Percentiles rank a stretch among this genome's conserved stretches.
Evolutionary conservation across 345 rosid genomes (phyloP).

Genomic region (Lumnitzera racemosa): DNA sequence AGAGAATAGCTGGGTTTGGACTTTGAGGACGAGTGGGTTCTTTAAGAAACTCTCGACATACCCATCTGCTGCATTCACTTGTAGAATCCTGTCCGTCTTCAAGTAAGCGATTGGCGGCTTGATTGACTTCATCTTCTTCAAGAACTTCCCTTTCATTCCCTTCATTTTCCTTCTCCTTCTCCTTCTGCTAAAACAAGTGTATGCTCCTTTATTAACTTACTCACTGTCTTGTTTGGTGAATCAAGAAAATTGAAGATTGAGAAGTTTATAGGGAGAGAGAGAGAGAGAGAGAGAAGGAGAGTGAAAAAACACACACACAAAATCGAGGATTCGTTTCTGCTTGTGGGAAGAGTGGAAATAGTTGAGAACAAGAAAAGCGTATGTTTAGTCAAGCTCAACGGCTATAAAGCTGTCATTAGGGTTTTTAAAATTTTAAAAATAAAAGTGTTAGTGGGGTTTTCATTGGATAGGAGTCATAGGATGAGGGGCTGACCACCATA

Average conservation of each 20-base stretch:
- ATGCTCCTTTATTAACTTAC: background rate
- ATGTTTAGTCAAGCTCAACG: constrained; percentile 37
- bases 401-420: constrained; percentile 37
- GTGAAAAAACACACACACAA: background rate
- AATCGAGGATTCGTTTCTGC: background rate
- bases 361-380: background rate
- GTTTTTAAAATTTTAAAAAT: constrained; percentile 18
- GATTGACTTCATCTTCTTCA: constrained; percentile 53
- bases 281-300: background rate
- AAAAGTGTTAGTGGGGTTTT: constrained; percentile 4
- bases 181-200: background rate
- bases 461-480: background rate
- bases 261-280: background rate
- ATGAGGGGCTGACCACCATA: background rate
- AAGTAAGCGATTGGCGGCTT: constrained; percentile 60
- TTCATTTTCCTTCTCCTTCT: constrained; percentile 30
- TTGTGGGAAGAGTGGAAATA: constrained; percentile 4
- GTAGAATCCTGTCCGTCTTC: constrained; percentile 61
- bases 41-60: constrained; percentile 30
- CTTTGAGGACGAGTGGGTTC: constrained; percentile 13
- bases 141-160: constrained; percentile 63
- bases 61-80: constrained; percentile 49
- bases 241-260: background rate
- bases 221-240: background rate
- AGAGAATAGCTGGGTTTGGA: constrained; percentile 17